phyloP scores from a whole-genome alignment of 257 asterid species.

The Solanum clarkiae region DNA sequence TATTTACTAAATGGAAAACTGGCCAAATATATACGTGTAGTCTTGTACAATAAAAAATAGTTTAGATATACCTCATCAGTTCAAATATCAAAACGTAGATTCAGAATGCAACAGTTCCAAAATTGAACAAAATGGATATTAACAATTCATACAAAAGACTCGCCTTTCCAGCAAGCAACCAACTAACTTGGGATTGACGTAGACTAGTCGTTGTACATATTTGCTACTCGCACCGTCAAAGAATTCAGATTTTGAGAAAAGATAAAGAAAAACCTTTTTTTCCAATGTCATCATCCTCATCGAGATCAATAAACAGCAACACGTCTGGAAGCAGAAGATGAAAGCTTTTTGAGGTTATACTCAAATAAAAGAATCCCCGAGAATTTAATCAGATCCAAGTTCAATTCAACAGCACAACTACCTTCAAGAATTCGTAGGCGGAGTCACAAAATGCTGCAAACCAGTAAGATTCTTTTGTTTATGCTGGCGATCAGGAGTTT shows the following conservation, averaged over 20 bases:
- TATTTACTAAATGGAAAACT: no score
- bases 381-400: neutral
- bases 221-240: neutral
- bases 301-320: slow-evolving; percentile 48
- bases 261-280: neutral
- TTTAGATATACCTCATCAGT: no score
- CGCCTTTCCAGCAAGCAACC: neutral
- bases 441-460: slow-evolving; percentile 30
- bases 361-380: no score
- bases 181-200: neutral
- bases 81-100: neutral
- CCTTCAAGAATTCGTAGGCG: slow-evolving; percentile 82
- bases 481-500: slow-evolving; percentile 63
- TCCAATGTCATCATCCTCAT: neutral
- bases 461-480: slow-evolving; percentile 44
- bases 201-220: neutral
- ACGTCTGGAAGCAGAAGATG: slow-evolving; percentile 13
- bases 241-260: neutral
- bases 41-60: no score
- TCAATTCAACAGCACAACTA: neutral
- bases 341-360: neutral
- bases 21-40: no score
- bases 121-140: neutral
- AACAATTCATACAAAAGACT: neutral
- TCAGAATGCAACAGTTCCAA: neutral